Base-by-base conservation (phyloP, 257 asterid species). In the Ocimum tenuiflorum region DNA sequence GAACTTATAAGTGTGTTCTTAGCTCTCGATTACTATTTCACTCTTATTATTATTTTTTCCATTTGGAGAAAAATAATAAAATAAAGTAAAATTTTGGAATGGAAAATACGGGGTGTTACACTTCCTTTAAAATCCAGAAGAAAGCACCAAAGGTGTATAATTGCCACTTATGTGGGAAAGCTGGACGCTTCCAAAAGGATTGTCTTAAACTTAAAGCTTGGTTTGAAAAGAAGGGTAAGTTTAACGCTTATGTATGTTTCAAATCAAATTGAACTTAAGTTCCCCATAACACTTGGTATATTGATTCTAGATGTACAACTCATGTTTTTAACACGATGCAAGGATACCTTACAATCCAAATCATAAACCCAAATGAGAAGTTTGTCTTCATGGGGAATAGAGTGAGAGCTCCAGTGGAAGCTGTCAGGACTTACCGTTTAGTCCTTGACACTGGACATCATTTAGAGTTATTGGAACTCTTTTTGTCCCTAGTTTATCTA, bases 241-340 rank as follows among this genome's bases (percentile, higher is more conserved):
- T 27, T 29, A 20, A 50, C 9, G 29, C 27, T 48, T 23, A 3
- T 22, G 59, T 23, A 12, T 52, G 36, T 20, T 49, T 49, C 7
- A 31, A 49, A 49, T 49, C 56, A 18, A 18, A 49, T 6, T 49
- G 18, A 49, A 8, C 14, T 20, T 7, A 49, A 49, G 56, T 49
- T 49, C 15, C 56, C 2, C 29, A 20, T 18, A n/a, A 49, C 1
- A 49, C 29, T 0, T 49, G 56, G 56, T 49, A 31, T 29, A 6
- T 55, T 29, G 62, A 55, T 29, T 31, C 23, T 55, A 45, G 62
- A n/a, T 31, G 62, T 55, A 27, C 45, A 0, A 55, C 62, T 55
- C 62, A 55, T 31, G 62, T 55, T 29, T 15, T 48, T 6, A 57
- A 57, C 3, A 57, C 48, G 11, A 57, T 57, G 63, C 50, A 59